phyloP scores from a whole-genome alignment of 306 rosid genomes.

The Sophora flavescens region DNA sequence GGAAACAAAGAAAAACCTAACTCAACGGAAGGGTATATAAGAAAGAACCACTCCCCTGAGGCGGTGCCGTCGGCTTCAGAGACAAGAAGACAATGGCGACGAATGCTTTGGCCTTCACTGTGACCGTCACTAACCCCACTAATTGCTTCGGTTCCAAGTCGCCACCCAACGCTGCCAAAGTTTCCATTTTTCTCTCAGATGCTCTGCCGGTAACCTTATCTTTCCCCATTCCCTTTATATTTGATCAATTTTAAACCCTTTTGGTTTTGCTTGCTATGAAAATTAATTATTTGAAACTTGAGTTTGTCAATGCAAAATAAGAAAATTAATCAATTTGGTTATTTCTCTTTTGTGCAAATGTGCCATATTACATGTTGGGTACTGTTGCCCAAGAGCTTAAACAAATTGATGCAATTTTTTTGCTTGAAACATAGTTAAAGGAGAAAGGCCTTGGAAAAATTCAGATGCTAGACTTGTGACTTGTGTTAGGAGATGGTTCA shows the following conservation, averaged over 20 bases:
- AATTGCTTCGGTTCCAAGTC: slow-evolving; percentile 37
- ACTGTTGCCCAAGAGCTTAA: not conserved
- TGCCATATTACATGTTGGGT: not conserved
- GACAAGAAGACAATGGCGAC: too few species aligned
- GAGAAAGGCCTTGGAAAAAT: slow-evolving; percentile 85
- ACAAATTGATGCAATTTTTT: slow-evolving; percentile 23
- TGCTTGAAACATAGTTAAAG: slow-evolving; percentile 57
- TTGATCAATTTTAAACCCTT: not conserved
- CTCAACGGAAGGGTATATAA: not conserved
- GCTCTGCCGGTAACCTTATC: slow-evolving; percentile 54
- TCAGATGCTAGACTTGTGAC: too few species aligned
- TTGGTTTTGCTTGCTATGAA: not conserved
- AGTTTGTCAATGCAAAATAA: not conserved
- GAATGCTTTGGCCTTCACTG: slow-evolving; percentile 49
- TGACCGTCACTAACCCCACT: slow-evolving; percentile 36
- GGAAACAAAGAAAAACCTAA: not conserved
- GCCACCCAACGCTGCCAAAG: slow-evolving; percentile 23
- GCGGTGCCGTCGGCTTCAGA: too few species aligned
- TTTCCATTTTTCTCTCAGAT: slow-evolving; percentile 51
- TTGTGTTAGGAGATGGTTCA: too few species aligned
- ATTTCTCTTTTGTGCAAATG: slow-evolving; percentile 9
- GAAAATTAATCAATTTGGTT: not conserved
- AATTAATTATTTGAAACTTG: not conserved
- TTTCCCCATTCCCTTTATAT: not conserved
- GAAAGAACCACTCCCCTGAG: too few species aligned